Conservation (phyloP, 768 basidiomycete genomes). For the Trametes coccinea region DNA sequence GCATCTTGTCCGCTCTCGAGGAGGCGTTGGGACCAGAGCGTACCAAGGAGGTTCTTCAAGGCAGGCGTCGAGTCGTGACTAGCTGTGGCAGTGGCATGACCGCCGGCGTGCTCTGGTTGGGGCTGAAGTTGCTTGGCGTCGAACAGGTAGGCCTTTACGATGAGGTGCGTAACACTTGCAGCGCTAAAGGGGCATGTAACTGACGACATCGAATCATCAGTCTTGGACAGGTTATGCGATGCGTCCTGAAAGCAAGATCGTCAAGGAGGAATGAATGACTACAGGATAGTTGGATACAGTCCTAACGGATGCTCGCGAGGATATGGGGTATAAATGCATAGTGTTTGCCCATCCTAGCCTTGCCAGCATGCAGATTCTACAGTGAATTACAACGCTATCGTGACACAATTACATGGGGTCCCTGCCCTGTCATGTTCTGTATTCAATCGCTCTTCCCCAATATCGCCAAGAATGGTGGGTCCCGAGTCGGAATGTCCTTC, state of each 20-base stretch:
- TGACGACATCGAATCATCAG: slow-evolving; percentile 42
- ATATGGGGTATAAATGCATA: no score
- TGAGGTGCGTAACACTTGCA: slow-evolving; percentile 59
- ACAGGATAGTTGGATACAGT: no score
- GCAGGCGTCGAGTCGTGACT: slow-evolving; percentile 62
- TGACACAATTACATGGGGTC: no score
- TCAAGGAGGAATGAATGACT: slow-evolving; percentile 37
- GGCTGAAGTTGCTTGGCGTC: slow-evolving; percentile 71
- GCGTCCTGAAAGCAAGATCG: slow-evolving; percentile 72
- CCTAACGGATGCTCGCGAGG: no score
- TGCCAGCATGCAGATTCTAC: neutral
- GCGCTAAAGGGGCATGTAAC: neutral
- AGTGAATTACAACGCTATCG: no score
- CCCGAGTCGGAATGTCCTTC: slow-evolving; percentile 44
- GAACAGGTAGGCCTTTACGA: slow-evolving; percentile 78
- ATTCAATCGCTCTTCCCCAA: slow-evolving; percentile 36
- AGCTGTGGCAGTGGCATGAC: slow-evolving; percentile 98
- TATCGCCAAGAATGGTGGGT: slow-evolving; percentile 73
- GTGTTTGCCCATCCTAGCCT: no score
- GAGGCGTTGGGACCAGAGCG: slow-evolving; percentile 61
- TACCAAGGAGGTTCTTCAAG: slow-evolving; percentile 57
- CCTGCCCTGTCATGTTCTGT: no score
- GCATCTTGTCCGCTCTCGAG: slow-evolving; percentile 57
- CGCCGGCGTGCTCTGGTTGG: slow-evolving; percentile 92
- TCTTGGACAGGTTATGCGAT: slow-evolving; percentile 95